A percentile compares a stretch with the other conserved stretches of the same genome.
Evolutionary conservation across 331 rosid species (phyloP).

Genomic region (Saraca asoca): DNA sequence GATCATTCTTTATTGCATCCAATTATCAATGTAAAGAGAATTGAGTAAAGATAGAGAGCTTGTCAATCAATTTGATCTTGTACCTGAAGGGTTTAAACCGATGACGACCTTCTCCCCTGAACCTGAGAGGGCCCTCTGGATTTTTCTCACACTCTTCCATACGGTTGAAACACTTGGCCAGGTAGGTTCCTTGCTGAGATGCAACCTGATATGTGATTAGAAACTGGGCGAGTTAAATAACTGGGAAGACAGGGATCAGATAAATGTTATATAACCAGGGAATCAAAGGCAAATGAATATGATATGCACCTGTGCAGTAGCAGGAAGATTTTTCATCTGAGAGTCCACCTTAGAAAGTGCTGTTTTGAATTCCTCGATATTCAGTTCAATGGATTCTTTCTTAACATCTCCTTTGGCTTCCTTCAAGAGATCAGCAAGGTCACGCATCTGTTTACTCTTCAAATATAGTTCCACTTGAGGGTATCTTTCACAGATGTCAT

Average conservation of each 20-base stretch:
- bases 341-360: slow-evolving; percentile 94
- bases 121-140: slow-evolving; percentile 96
- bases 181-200: slow-evolving; percentile 86
- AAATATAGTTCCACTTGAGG: slow-evolving; percentile 89
- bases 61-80: slow-evolving; percentile 13
- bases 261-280: background rate
- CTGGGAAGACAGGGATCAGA: slow-evolving; percentile 5
- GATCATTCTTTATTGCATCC: background rate
- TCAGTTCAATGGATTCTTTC: slow-evolving; percentile 60
- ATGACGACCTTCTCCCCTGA: slow-evolving; percentile 95
- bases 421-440: slow-evolving; percentile 68
- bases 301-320: slow-evolving; percentile 83
- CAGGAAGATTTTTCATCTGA: slow-evolving; percentile 91
- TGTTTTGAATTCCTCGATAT: slow-evolving; percentile 70
- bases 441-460: slow-evolving; percentile 73
- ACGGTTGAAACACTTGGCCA: slow-evolving; percentile 79
- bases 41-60: slow-evolving; percentile 7
- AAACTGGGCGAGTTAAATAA: slow-evolving; percentile 18
- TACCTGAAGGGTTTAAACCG: slow-evolving; percentile 91
- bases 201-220: slow-evolving; percentile 70
- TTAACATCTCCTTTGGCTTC: slow-evolving; percentile 59
- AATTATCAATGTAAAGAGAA: slow-evolving; percentile 6
- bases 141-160: slow-evolving; percentile 72
- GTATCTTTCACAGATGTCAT: slow-evolving; percentile 84
- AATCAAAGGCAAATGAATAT: slow-evolving; percentile 12